Conservation (phyloP, 495 filamentous ascomycete genomes). For the Penicillium verhagenii region DNA sequence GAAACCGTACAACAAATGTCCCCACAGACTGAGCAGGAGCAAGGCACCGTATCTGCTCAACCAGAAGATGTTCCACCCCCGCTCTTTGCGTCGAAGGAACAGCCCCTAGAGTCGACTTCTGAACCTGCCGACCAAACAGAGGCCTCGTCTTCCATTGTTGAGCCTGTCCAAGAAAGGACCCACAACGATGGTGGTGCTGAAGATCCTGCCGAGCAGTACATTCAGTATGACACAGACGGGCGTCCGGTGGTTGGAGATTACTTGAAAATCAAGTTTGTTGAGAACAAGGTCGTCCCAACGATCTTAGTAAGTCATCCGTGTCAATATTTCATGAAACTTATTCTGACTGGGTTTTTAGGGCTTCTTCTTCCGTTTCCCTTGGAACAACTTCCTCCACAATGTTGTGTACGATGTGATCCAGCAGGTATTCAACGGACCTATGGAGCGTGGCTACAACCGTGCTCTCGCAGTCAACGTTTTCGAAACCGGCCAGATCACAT, state of each 20-base stretch:
- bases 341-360: slow-evolving; percentile 47
- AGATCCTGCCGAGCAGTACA: slow-evolving; percentile 38
- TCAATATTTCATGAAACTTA: background rate
- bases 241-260: slow-evolving; percentile 95
- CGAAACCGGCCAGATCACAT: slow-evolving; percentile 82
- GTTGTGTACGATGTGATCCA: slow-evolving; percentile 99
- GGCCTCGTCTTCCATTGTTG: slow-evolving; percentile 22
- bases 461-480: slow-evolving; percentile 92
- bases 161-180: slow-evolving; percentile 18
- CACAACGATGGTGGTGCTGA: slow-evolving; percentile 31
- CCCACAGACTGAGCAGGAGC: slow-evolving; percentile 12
- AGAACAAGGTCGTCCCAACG: slow-evolving; percentile 90
- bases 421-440: slow-evolving; percentile 97
- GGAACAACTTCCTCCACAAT: slow-evolving; percentile 99
- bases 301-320: slow-evolving; percentile 67
- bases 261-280: slow-evolving; percentile 95
- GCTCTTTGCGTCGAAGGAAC: slow-evolving; percentile 49
- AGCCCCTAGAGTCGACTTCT: slow-evolving; percentile 15
- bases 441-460: slow-evolving; percentile 94
- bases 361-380: slow-evolving; percentile 98
- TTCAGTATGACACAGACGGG: slow-evolving; percentile 63
- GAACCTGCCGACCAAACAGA: slow-evolving; percentile 24
- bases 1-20: slow-evolving; percentile 27
- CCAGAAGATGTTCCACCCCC: slow-evolving; percentile 69
- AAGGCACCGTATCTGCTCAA: slow-evolving; percentile 46